Evolutionary conservation across 1,284 basidiomycete genomes (phyloP), one percentile per base, ranked within the genome.

Genomic region (Earliella scabrosa): DNA sequence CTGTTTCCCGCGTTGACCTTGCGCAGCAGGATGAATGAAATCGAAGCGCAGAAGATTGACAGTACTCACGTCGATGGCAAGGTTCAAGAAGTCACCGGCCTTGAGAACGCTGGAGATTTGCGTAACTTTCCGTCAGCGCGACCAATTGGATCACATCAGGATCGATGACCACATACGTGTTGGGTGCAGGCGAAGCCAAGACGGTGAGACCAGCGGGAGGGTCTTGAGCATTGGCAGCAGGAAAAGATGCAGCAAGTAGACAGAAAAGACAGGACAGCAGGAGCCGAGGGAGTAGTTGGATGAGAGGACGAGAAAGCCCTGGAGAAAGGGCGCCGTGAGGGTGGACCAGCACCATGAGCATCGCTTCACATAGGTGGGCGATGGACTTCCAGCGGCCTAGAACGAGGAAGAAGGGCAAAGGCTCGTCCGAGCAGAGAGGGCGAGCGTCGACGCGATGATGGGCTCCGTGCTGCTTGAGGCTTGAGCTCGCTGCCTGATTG

Each of bases 201-300:
- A 82, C 79, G 10, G 80, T 71, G n/a, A 84, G 72, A 50, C 76
- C 69, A 6, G 80, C 81, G 63, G 76, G 78, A 20, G 69, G 69
- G 31, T 56, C 61, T 46, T 75, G 73, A 18, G 69, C 71, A 20
- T 41, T 38, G 48, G 57, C 67, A 45, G 55, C 26, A 29, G 45
- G 48, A 52, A 59, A 41, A n/a, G 9, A 26, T 23, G 41, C 46
- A 32, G 51, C 52, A 31, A 58, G 46, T 20, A 54, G 31, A 27
- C 26, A 54, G 29, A 57, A n/a, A 59, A 53, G 14, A 52, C 52
- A 50, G 20, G 58, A 63, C 45, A 60, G 49, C 51, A 57, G 21
- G 6, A 59, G 51, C 45, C 55, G 58, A 29, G 43, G 31, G n/a
- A 52, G 35, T 21, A 54, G 20, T 45, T 35, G 50, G 38, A 36